Evolutionary conservation across 805 yeast genomes (phyloP), one percentile per base, ranked within the genome.

Genomic region (Candida lessepsii): DNA sequence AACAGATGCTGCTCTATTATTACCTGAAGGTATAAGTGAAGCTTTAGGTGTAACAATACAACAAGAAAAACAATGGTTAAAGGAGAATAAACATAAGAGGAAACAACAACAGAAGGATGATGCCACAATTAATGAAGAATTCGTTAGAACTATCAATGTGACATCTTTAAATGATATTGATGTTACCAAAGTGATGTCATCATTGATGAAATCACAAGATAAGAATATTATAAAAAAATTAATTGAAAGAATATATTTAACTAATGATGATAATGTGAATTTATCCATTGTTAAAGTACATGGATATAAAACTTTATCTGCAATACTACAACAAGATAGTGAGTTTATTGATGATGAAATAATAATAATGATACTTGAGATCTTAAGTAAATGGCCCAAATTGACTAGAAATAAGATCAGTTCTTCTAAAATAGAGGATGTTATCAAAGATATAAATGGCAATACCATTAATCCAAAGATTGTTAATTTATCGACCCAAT

Each of bases 11-110:
- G 91, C 91, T 1, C 73, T 86, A 28, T 65, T 87, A 42, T 71
- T 91, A 36, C 96, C 98, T 2, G 91, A 86, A 47, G 76, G 80
- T 17, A 74, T 85, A 25, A 80, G 93, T 8, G 95, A 86, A 46
- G 97, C 96, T 0, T 71, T 93, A 34, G 96, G 96, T 14, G 83
- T 90, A 8, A 68, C 76, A 10, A 66, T 76, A 1, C 72, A 73
- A 18, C 80, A 79, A 46, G 96, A 87, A 56, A 83, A 80, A 53
- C 78, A 71, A 41, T 84, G 90, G 82, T 63, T 85, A 44, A 78
- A 77, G 57, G 72, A 70, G 49, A 63, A 70, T 51, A 82, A 81
- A 65, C 77, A 75, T 52, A 49, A 58, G 17, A 61, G 75, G 29
- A 65, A 71, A 30, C 66, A 73, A 14, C 74, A 73, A 20, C 79